Conservation (phyloP, 208 protist genomes). For the Crithidia fasciculata region DNA sequence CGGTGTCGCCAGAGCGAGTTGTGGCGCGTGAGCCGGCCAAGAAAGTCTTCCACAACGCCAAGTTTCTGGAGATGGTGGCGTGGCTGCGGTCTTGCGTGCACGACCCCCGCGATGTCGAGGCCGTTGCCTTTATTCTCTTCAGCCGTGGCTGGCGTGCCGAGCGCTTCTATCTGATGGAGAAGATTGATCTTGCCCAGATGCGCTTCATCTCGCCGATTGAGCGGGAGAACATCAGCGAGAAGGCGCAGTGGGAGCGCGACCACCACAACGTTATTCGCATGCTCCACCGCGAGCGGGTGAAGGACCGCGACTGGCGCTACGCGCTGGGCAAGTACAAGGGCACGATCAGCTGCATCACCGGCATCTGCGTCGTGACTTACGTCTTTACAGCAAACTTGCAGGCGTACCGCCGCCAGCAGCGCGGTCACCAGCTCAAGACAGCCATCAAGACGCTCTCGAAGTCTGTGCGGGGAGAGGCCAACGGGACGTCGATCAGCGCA, state of each 20-base stretch:
- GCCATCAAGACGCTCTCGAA: conserved; percentile 40
- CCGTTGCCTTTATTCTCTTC: conserved; percentile 77
- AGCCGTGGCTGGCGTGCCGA: conserved; percentile 81
- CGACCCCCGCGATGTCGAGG: conserved; percentile 70
- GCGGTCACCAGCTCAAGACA: conserved; percentile 49
- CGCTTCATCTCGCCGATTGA: conserved; percentile 40
- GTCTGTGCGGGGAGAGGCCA: background rate
- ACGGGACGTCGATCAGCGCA: conserved; percentile 1
- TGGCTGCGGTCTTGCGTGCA: conserved; percentile 75
- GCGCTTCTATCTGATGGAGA: conserved; percentile 77
- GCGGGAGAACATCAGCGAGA: conserved; percentile 50
- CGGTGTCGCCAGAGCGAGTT: conserved; percentile 66
- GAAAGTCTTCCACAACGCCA: conserved; percentile 57
- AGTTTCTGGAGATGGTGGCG: conserved; percentile 66
- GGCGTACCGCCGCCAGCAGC: conserved; percentile 55
- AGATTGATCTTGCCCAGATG: conserved; percentile 61
- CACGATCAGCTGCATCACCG: conserved; percentile 62
- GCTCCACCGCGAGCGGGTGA: conserved; percentile 52
- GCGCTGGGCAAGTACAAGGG: conserved; percentile 73
- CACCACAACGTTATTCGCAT: conserved; percentile 52
- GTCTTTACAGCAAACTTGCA: conserved; percentile 66
- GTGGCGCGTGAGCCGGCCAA: conserved; percentile 50
- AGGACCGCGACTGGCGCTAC: conserved; percentile 64
- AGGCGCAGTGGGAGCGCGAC: conserved; percentile 72
- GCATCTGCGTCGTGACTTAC: conserved; percentile 55